These are phyloP conservation scores for Diaporthe vaccinii DNA, from an alignment of 2,329 filamentous ascomycete species.

Conservation along the genomic window DNA sequence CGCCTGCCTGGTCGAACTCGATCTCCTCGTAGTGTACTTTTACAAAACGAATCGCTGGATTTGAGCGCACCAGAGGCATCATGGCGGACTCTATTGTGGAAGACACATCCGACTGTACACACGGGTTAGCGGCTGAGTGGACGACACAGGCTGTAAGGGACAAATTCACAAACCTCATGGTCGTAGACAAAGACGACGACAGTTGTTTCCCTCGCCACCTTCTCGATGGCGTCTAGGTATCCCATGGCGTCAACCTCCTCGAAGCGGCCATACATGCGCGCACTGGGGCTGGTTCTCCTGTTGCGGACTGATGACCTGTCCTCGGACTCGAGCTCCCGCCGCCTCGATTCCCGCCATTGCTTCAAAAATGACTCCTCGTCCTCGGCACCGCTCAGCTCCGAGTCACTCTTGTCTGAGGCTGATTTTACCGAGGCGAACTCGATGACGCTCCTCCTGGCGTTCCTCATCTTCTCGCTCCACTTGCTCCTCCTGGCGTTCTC, in stretches of 20 bases:
- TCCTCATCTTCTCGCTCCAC: conserved; percentile 66
- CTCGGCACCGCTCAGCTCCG: conserved; percentile 64
- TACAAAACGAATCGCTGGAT: conserved; percentile 85
- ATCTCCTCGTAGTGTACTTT: conserved; percentile 93
- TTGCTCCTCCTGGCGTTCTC: conserved; percentile 74
- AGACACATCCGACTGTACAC: conserved; percentile 80
- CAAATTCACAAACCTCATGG: conserved; percentile 73
- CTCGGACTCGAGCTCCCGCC: conserved; percentile 81
- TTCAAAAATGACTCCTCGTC: conserved; percentile 87
- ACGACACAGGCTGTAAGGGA: conserved; percentile 1
- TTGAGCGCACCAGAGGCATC: conserved; percentile 77
- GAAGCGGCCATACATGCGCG: conserved; percentile 82
- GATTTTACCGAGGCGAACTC: conserved; percentile 54
- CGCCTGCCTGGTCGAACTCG: conserved; percentile 90
- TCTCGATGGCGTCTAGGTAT: conserved; percentile 97
- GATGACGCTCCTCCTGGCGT: conserved; percentile 68
- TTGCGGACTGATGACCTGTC: conserved; percentile 67
- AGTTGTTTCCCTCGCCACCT: conserved; percentile 82
- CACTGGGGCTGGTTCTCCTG: conserved; percentile 81
- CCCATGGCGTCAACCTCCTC: conserved; percentile 90
- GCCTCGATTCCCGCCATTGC: conserved; percentile 85
- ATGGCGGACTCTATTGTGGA: conserved; percentile 84
- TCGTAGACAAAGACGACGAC: conserved; percentile 97
- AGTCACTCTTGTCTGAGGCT: conserved; percentile 57
- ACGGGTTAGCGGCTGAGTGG: conserved; percentile 4